Conservation (phyloP, 345 rosid genomes). For the Pistacia integerrima region DNA sequence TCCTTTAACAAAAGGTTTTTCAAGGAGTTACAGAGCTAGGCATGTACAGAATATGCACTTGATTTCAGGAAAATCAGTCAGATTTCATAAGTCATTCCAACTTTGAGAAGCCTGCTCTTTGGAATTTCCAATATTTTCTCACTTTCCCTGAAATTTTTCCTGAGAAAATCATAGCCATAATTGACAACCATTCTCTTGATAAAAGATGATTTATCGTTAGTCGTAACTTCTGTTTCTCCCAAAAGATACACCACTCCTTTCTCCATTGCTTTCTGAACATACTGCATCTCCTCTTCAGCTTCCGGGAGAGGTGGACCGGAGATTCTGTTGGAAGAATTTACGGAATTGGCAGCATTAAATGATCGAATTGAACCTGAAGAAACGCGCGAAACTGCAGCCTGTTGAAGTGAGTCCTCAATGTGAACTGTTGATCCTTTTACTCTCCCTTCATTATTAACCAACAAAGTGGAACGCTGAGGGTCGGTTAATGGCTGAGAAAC, state of each 20-base stretch:
- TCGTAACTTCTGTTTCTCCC: slow-evolving; percentile 68
- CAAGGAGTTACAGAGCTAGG: too few relatives aligned
- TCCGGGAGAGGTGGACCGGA: slow-evolving; percentile 17
- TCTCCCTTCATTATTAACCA: slow-evolving; percentile 26
- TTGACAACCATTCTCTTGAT: slow-evolving; percentile 66
- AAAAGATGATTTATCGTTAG: slow-evolving; percentile 47
- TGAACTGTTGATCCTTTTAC: slow-evolving; percentile 23
- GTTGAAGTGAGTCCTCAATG: slow-evolving; percentile 41
- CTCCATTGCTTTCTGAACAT: slow-evolving; percentile 60
- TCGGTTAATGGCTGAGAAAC: background rate
- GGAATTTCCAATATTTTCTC: slow-evolving; percentile 64
- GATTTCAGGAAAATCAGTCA: slow-evolving; percentile 17
- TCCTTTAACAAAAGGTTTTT: too few relatives aligned
- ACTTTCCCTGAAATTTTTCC: slow-evolving; percentile 66
- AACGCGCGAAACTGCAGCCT: slow-evolving; percentile 20
- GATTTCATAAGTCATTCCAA: slow-evolving; percentile 87
- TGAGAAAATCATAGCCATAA: slow-evolving; percentile 51
- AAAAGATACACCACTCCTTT: slow-evolving; percentile 64
- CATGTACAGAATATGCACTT: background rate
- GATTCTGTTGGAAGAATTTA: slow-evolving; percentile 30
- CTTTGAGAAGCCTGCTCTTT: slow-evolving; percentile 56
- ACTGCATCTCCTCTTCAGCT: slow-evolving; percentile 52
- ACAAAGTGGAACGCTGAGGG: slow-evolving; percentile 15
- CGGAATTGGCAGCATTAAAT: slow-evolving; percentile 3
- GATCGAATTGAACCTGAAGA: slow-evolving; percentile 51